phyloP scores from a whole-genome alignment of 768 basidiomycete species.

The Mycena leptocephala region DNA sequence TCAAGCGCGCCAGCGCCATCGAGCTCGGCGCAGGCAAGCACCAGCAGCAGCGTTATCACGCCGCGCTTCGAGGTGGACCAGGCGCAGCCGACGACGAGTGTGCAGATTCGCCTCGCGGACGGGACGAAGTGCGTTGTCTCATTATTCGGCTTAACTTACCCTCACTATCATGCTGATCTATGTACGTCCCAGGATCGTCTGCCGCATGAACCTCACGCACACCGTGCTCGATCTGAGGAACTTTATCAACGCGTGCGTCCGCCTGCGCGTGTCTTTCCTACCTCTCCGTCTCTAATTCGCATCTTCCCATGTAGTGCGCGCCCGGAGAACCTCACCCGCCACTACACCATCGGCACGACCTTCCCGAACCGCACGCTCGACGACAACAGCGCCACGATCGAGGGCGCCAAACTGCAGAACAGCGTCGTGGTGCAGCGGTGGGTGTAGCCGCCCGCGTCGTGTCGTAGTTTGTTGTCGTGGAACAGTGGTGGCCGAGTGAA shows the following conservation, averaged over 20 bases:
- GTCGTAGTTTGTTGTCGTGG: too few species aligned
- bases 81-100: conserved; percentile 75
- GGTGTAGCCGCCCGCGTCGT: too few species aligned
- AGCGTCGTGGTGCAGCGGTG: conserved; percentile 80
- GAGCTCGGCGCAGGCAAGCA: neutral
- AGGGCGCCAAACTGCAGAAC: conserved; percentile 71
- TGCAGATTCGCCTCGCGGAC: conserved; percentile 83
- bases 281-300: too few species aligned
- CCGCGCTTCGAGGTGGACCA: conserved; percentile 77
- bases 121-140: conserved; percentile 69
- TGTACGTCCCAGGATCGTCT: conserved; percentile 73
- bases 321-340: conserved; percentile 62
- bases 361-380: conserved; percentile 76
- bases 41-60: conserved; percentile 31
- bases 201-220: conserved; percentile 82
- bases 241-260: conserved; percentile 83
- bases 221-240: conserved; percentile 79
- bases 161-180: too few species aligned
- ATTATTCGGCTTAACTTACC: too few species aligned
- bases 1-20: neutral
- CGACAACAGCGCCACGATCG: conserved; percentile 68
- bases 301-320: conserved; percentile 59
- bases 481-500: too few species aligned
- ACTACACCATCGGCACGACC: conserved; percentile 78
- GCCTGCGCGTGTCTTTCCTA: too few species aligned